Evolutionary conservation across 2,329 filamentous ascomycete species (phyloP).

Genomic region (Fusarium tupiense): DNA sequence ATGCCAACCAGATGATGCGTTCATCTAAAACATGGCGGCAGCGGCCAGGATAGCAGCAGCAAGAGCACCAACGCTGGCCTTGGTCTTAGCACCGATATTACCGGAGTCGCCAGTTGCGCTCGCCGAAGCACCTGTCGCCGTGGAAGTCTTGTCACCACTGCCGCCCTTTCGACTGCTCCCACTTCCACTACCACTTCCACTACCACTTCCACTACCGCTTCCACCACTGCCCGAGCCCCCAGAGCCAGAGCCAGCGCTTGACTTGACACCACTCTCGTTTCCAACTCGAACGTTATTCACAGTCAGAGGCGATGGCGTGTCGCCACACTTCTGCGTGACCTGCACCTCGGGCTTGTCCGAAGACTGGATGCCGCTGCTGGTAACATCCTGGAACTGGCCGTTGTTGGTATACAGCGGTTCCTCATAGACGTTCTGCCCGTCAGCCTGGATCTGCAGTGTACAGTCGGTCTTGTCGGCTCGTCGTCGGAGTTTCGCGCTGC

Average conservation of each 20-base stretch:
- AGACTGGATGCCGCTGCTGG: constrained; percentile 22
- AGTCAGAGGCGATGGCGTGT: constrained; percentile 21
- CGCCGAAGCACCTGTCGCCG: constrained; percentile 4
- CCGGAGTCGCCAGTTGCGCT: constrained; percentile 11
- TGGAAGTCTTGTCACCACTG: constrained; percentile 4
- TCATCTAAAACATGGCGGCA: constrained; percentile 3
- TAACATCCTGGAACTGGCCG: constrained; percentile 25
- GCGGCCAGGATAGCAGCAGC: constrained; percentile 11
- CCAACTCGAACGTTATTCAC: constrained; percentile 22
- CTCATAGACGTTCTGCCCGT: constrained; percentile 23
- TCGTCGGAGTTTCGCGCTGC: constrained; percentile 22
- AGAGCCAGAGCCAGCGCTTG: constrained; percentile 8
- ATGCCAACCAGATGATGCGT: not conserved
- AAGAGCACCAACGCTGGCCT: constrained; percentile 13
- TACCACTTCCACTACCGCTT: not conserved
- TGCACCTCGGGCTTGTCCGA: constrained; percentile 23
- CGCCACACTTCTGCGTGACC: constrained; percentile 24
- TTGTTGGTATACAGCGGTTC: constrained; percentile 23
- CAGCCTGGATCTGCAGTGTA: constrained; percentile 19
- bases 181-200: not conserved
- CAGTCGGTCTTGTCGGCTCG: constrained; percentile 23
- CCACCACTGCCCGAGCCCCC: constrained; percentile 12
- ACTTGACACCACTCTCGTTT: constrained; percentile 23
- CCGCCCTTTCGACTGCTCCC: not conserved
- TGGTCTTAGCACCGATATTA: constrained; percentile 13